Conservation (phyloP, 768 basidiomycete species). For the Candolleomyces aberdarensis region DNA sequence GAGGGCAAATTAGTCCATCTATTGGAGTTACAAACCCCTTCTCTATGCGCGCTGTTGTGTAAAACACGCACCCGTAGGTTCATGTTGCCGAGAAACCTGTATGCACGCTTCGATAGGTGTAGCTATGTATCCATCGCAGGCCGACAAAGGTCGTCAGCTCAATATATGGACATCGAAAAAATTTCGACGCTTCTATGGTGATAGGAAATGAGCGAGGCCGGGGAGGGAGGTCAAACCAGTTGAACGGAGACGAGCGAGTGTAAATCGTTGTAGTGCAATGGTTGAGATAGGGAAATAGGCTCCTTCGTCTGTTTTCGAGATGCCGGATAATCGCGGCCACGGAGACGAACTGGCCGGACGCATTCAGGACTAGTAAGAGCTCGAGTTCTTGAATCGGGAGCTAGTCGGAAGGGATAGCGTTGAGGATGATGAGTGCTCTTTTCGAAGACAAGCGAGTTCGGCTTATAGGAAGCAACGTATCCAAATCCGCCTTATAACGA, state of each 20-base stretch:
- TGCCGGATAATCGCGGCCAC: not conserved
- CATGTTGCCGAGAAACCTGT: no score
- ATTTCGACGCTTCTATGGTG: no score
- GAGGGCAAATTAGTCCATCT: no score
- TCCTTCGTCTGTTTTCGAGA: not conserved
- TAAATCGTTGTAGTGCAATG: not conserved
- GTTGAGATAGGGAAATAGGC: not conserved
- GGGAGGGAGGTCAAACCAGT: not conserved
- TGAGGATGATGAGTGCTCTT: not conserved
- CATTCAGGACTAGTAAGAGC: not conserved
- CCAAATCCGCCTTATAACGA: not conserved
- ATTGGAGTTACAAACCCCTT: no score
- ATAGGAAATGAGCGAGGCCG: no score
- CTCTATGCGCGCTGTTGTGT: no score
- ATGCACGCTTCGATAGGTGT: no score
- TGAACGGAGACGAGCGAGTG: not conserved
- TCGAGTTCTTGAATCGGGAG: not conserved
- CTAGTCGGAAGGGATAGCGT: not conserved
- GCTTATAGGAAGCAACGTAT: not conserved
- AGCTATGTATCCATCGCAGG: no score
- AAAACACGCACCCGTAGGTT: no score
- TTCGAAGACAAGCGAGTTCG: not conserved
- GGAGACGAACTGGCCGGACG: not conserved
- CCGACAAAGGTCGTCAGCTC: no score
- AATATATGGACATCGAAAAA: no score